Evolutionary conservation across 1,284 basidiomycete species (phyloP).

Genomic region (Malassezia dermatis): DNA sequence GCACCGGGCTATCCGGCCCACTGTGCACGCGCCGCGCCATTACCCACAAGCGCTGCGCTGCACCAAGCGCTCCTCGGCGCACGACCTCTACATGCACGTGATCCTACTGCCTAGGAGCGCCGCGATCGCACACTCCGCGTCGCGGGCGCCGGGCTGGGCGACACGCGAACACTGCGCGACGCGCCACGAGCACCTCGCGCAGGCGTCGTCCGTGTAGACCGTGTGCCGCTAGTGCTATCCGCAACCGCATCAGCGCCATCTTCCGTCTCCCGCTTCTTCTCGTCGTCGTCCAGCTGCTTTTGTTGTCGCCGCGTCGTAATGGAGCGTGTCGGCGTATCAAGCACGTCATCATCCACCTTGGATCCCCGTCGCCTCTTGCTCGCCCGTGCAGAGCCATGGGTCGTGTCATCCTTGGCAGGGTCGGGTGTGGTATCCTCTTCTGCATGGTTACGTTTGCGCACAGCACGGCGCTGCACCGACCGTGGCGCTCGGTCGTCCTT

Average conservation of each 20-base stretch:
- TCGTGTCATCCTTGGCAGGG: neutral
- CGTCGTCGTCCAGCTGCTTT: constrained; percentile 8
- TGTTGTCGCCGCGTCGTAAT: constrained; percentile 14
- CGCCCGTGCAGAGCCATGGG: neutral
- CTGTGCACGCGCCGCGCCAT: neutral
- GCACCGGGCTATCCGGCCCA: neutral
- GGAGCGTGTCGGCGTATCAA: neutral
- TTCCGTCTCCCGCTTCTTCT: neutral
- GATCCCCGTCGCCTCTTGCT: constrained; percentile 2
- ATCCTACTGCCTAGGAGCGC: neutral
- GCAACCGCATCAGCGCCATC: neutral
- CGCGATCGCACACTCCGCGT: constrained; percentile 1
- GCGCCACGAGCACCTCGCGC: neutral
- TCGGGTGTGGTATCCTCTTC: neutral
- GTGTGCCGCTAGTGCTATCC: neutral
- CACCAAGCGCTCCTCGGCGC: neutral
- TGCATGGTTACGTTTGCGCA: constrained; percentile 7
- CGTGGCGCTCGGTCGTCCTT: neutral
- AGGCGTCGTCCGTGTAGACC: neutral
- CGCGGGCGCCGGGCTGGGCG: neutral
- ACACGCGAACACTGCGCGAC: neutral
- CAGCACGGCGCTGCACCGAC: neutral
- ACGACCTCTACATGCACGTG: neutral
- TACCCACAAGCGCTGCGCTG: neutral
- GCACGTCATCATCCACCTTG: neutral